These are phyloP conservation scores for Candida xiaguanensis DNA, from an alignment of 805 yeast species.

Conservation along the genomic window DNA sequence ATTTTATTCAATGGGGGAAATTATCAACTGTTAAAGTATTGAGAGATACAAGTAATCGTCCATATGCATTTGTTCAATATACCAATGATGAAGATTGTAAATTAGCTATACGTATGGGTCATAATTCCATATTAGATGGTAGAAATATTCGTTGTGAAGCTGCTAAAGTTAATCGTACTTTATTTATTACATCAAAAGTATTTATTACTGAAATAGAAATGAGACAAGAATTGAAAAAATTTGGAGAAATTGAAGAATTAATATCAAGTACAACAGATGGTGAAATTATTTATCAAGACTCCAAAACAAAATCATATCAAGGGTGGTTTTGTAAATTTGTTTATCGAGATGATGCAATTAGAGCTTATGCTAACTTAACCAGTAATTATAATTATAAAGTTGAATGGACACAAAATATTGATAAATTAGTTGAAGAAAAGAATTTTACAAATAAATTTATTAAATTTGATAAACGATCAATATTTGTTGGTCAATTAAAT, in stretches of 20 bases:
- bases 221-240: conserved; percentile 39
- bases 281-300: conserved; percentile 12
- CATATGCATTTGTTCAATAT: conserved; percentile 92
- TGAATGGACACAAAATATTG: conserved; percentile 87
- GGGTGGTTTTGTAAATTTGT: conserved; percentile 78
- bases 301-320: conserved; percentile 20
- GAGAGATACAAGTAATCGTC: conserved; percentile 75
- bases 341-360: conserved; percentile 82
- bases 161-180: conserved; percentile 87
- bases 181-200: conserved; percentile 48
- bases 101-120: conserved; percentile 64
- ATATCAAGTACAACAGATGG: conserved; percentile 40
- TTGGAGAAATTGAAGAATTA: conserved; percentile 76
- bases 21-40: conserved; percentile 74
- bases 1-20: conserved; percentile 69
- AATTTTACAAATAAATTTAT: conserved; percentile 42
- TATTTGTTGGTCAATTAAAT: conserved; percentile 77
- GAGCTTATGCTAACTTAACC: conserved; percentile 72
- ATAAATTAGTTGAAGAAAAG: conserved; percentile 27
- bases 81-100: conserved; percentile 65
- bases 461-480: conserved; percentile 58
- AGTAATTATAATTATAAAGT: conserved; percentile 50
- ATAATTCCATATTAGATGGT: conserved; percentile 65
- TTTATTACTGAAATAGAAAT: conserved; percentile 30
- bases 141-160: conserved; percentile 82